Percentiles rank a stretch among this genome's conserved stretches.
Conservation (phyloP, 2,329 filamentous ascomycete genomes). For the Venturia nashicola region DNA sequence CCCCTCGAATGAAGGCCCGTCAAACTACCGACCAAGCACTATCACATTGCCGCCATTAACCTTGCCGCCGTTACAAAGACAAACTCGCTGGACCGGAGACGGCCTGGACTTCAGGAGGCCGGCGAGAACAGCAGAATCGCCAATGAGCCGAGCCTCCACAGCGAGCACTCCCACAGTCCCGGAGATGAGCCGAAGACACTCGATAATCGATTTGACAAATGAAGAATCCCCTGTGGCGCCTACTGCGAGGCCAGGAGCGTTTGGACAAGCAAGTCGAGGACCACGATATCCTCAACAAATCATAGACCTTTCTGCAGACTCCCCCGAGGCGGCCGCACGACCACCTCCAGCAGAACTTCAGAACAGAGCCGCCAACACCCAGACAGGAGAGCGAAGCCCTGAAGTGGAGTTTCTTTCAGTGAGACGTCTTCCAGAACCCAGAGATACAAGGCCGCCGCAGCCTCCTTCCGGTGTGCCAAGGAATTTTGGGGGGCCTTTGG, state of each 20-base stretch:
- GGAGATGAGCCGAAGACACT: neutral
- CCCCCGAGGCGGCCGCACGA: slow-evolving; percentile 14
- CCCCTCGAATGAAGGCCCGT: slow-evolving; percentile 16
- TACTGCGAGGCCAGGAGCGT: slow-evolving; percentile 12
- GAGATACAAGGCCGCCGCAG: slow-evolving; percentile 7
- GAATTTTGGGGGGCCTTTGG: neutral
- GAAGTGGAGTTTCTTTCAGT: slow-evolving; percentile 34
- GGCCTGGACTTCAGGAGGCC: slow-evolving; percentile 44
- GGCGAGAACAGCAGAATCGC: slow-evolving; percentile 20
- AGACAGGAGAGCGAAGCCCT: slow-evolving; percentile 22
- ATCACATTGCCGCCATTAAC: slow-evolving; percentile 11
- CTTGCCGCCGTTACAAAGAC: slow-evolving; percentile 12
- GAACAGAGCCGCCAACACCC: slow-evolving; percentile 1
- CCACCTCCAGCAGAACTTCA: slow-evolving; percentile 8
- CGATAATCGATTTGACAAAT: neutral
- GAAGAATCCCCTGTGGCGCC: neutral
- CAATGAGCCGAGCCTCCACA: slow-evolving; percentile 5
- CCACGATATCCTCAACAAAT: slow-evolving; percentile 27
- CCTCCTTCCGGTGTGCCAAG: neutral
- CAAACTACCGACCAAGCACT: slow-evolving; percentile 17
- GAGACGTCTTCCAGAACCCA: slow-evolving; percentile 13
- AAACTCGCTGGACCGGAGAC: slow-evolving; percentile 34
- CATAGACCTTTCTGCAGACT: slow-evolving; percentile 31
- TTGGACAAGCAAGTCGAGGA: slow-evolving; percentile 13
- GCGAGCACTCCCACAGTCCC: neutral